These are phyloP conservation scores for Thermochaetoides thermophila DNA, from an alignment of 495 filamentous ascomycete genomes.

Conservation along the genomic window DNA sequence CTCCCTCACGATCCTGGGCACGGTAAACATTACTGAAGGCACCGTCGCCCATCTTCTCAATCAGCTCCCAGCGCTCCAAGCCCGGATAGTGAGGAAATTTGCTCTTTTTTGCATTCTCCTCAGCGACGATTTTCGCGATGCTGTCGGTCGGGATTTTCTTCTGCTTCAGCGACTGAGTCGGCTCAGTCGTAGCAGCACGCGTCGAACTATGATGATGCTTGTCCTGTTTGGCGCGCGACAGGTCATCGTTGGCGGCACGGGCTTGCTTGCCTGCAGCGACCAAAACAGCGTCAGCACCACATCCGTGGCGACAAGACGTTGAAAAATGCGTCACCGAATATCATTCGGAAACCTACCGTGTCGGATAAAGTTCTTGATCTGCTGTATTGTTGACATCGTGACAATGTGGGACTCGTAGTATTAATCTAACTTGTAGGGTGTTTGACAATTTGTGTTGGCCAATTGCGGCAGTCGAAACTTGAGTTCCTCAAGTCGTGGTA, in stretches of 20 bases:
- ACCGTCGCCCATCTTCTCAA: conserved; percentile 98
- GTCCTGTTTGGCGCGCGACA: conserved; percentile 29
- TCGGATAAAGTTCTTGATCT: conserved; percentile 92
- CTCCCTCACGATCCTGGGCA: conserved; percentile 54
- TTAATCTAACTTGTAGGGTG: no score
- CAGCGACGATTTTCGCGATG: conserved; percentile 72
- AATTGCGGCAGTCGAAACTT: no score
- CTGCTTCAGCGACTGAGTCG: conserved; percentile 17
- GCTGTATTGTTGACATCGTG: conserved; percentile 61
- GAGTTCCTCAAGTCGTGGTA: no score
- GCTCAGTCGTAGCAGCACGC: no score
- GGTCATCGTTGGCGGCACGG: conserved; percentile 47
- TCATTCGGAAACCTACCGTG: conserved; percentile 44
- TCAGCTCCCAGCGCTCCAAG: conserved; percentile 72
- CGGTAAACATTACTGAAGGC: conserved; percentile 98
- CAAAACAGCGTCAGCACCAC: neutral
- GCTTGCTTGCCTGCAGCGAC: conserved; percentile 59
- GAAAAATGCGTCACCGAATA: neutral
- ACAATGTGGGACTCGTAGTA: no score
- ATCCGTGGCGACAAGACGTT: neutral
- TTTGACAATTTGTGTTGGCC: no score
- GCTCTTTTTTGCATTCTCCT: conserved; percentile 70
- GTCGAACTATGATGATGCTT: no score
- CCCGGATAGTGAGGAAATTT: conserved; percentile 88
- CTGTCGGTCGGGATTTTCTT: conserved; percentile 40